Evolutionary conservation across 148 eudicot species (phyloP).

Genomic region (Chenopodium quinoa): DNA sequence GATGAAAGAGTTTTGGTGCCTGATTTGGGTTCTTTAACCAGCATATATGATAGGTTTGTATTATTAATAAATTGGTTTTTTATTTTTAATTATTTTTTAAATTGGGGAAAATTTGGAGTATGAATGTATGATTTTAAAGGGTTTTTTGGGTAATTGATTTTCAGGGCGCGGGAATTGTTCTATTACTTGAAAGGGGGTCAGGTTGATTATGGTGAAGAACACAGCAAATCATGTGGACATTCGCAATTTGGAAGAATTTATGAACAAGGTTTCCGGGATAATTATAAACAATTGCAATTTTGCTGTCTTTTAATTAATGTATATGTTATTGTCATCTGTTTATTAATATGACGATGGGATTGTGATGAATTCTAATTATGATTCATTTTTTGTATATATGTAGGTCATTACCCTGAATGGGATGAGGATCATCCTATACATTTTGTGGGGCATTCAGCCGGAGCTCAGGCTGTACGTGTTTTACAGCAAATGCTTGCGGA

Average conservation of each 20-base stretch:
- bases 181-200: conserved; percentile 96
- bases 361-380: background rate
- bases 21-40: conserved; percentile 89
- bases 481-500: conserved; percentile 98
- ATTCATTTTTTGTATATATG: background rate
- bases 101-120: background rate
- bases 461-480: conserved; percentile 86
- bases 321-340: background rate
- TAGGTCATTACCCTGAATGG: conserved; percentile 87
- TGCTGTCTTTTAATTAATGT: background rate
- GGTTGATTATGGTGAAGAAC: conserved; percentile 96
- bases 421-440: conserved; percentile 95
- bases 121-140: background rate
- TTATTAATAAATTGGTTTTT: background rate
- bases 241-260: conserved; percentile 77
- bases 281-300: background rate
- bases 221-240: conserved; percentile 85
- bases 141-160: conserved; percentile 11
- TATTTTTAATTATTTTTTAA: background rate
- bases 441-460: conserved; percentile 95
- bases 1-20: conserved; percentile 94
- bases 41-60: conserved; percentile 81
- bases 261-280: conserved; percentile 50
- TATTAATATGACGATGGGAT: background rate
- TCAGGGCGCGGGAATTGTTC: conserved; percentile 92